Base-by-base conservation (phyloP, 2,329 filamentous ascomycete species). In the Exophiala mesophila region DNA sequence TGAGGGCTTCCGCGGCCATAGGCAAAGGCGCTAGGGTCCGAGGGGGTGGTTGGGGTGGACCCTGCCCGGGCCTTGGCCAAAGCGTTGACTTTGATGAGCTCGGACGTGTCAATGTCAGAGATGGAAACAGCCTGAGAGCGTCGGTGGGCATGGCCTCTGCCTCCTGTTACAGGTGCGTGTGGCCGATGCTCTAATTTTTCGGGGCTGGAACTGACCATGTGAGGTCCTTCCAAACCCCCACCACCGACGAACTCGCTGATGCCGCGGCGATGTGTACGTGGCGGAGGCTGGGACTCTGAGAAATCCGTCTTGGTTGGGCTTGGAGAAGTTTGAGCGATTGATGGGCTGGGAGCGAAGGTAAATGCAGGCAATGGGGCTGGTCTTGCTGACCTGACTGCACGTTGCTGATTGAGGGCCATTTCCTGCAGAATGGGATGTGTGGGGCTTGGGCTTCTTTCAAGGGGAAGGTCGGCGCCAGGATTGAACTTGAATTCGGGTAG, bases 211-310 rank as follows among this genome's bases (percentile, higher is more conserved):
- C 47, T 34, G 57, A 59, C 35, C 44, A 57, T 65, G 58, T 57
- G 70, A 67, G 55, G 63, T 52, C 56, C 69, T 44, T 66, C 63
- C 20, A 39, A 66, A 31, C 66, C 66, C 55, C 83, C 83, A 34
- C 67, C 65, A 55, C 83, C 83, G 34, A 94, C 85, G 57, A 94
- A 88, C 61, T 95, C 88, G 60, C 88, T 95, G 19, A 81, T 84
- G 40, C 85, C 85, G 57, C 89, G 78, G 56, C 82, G 76, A 59
- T 88, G 85, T 20, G 39, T 39, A 12, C 41, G 39, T 29, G 39
- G 36, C 4, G 44, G 18, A 30, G 35, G 44, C 13, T 50, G 46
- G 9, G 30, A 24, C 9, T 52, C 43, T 9, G 18, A 34, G 38
- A 48, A 49, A 16, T 20, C 41, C 13, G 46, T 29, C 39, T 52